A percentile compares a stretch with the other conserved stretches of the same genome.
Conservation (phyloP, 345 rosid species). For the Microcos paniculata region DNA sequence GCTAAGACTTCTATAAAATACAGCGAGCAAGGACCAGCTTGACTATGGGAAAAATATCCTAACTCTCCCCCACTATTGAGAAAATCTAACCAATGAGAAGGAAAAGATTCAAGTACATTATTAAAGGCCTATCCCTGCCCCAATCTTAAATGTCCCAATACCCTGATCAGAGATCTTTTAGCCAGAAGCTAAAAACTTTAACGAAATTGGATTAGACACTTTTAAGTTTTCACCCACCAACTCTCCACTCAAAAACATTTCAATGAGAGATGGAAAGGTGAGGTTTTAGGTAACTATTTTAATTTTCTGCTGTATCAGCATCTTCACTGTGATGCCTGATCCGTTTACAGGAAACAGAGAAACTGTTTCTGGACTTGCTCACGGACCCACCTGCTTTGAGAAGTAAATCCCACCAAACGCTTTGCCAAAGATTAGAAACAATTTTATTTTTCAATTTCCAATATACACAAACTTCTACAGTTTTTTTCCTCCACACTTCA, state of each 20-base stretch:
- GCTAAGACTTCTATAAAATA: too few relatives aligned
- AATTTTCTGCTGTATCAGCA: neutral
- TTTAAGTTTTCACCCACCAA: neutral
- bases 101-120: neutral
- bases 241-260: neutral
- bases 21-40: neutral
- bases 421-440: neutral
- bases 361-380: neutral
- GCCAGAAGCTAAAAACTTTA: neutral
- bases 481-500: slow-evolving; percentile 17
- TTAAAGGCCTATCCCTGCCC: neutral
- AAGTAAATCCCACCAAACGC: neutral
- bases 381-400: neutral
- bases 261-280: neutral
- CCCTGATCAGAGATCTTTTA: neutral
- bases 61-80: too few relatives aligned
- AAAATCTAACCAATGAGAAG: slow-evolving; percentile 1
- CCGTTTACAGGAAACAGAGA: neutral
- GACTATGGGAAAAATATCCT: neutral
- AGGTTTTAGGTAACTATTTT: neutral
- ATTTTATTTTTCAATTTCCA: neutral
- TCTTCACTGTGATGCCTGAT: neutral
- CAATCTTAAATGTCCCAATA: neutral
- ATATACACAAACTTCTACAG: neutral
- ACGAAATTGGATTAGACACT: neutral